Evolutionary conservation across 148 eudicot species (phyloP).

Genomic region (Camellia lanceoleosa): DNA sequence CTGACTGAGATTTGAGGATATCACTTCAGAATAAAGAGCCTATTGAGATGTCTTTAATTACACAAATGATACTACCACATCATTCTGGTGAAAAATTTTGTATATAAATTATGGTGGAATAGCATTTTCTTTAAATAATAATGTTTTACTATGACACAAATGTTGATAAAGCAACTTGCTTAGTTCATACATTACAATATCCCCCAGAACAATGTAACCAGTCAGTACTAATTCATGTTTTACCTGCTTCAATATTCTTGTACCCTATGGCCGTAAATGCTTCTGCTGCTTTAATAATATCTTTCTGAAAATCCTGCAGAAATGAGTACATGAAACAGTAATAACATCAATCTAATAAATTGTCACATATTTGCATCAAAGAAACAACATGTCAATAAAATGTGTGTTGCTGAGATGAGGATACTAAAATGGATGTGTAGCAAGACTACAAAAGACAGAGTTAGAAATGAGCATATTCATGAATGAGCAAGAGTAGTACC

Average conservation of each 20-base stretch:
- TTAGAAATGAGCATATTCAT: no score
- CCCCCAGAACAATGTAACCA: neutral
- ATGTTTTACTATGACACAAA: neutral
- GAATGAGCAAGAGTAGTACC: no score
- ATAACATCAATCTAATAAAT: neutral
- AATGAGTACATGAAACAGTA: constrained; percentile 4
- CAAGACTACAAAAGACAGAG: no score
- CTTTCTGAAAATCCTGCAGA: constrained; percentile 92
- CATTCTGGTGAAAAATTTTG: no score
- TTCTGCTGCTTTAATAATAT: constrained; percentile 87
- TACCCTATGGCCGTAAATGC: constrained; percentile 75
- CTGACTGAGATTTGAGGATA: no score
- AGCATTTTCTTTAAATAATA: no score
- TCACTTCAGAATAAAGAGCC: no score
- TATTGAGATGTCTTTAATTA: no score
- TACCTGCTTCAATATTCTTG: constrained; percentile 85
- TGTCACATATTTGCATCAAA: neutral
- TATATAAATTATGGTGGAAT: no score
- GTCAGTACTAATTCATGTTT: neutral
- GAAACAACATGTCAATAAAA: neutral
- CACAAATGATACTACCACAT: no score
- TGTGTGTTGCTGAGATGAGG: no score
- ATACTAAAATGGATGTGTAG: no score
- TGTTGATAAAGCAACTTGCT: neutral
- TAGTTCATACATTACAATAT: neutral